Base-by-base conservation (phyloP, 2,329 filamentous ascomycete genomes). In the Bisporella sp. region DNA sequence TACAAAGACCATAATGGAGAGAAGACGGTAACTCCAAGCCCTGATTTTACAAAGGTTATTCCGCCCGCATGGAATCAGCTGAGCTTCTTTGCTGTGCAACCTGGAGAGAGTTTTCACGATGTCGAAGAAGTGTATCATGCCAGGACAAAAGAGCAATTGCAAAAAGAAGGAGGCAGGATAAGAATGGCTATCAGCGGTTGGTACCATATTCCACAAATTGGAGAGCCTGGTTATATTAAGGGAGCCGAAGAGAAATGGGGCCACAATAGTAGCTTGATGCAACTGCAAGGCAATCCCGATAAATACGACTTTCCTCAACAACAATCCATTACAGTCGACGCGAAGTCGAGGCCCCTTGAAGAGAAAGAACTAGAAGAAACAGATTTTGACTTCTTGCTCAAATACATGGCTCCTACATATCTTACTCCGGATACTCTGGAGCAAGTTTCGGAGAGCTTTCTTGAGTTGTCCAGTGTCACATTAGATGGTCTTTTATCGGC, bases 141-240 rank as follows among this genome's bases (percentile, higher is more conserved):
- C 62, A 74, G 71, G 56, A 75, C 66, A 53, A 74, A 73, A 65
- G 77, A 73, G 61, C 79, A 81, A 69, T 78, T 82, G 49, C 77
- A 76, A 65, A 81, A 76, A 67, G 79, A 91, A 52, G 85, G 85
- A 13, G 85, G 85, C 1, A 81, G 89, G 45, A 82, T 96, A 45
- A 84, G 93, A 59, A 97, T 99, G 92, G 93, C 93, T 46, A 96
- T 99, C 64, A 96, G 89, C 65, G 93, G 93, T 47, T 99, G 93
- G 93, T 99, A 95, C 68, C 93, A 99, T 69, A 97, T 99, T 56
- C 93, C 93, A 0, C 93, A 99, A 70, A 72, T 87, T 59, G 92
- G 92, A 50, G 93, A 99, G 68, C 89, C 95, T 30, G 93, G 93
- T 41, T 99, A 86, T 61, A 82, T 95, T 59, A 75, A 87, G 64